These are phyloP conservation scores for Panaeolus cyanescens DNA, from an alignment of 768 basidiomycete species.

Conservation along the genomic window DNA sequence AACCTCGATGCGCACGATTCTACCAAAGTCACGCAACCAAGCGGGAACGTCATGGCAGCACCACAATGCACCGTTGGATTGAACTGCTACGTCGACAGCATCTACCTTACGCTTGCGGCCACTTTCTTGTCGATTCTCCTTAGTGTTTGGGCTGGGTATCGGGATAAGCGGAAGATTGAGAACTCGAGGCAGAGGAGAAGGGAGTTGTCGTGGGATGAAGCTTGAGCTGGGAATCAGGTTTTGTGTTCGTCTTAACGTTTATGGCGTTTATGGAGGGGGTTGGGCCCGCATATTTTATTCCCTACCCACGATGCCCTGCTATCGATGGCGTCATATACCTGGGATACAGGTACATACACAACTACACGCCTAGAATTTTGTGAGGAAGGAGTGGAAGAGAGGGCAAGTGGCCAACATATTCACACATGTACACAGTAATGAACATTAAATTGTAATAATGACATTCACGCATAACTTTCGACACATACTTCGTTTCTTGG, in stretches of 20 bases:
- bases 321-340: too few species aligned
- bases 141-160: conserved; percentile 52
- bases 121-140: conserved; percentile 47
- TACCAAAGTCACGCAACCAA: background rate
- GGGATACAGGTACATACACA: too few species aligned
- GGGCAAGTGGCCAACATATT: background rate
- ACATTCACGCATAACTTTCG: too few species aligned
- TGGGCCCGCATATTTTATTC: background rate
- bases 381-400: background rate
- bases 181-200: conserved; percentile 6
- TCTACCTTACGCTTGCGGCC: conserved; percentile 53
- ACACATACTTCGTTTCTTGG: background rate
- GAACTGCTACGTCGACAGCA: conserved; percentile 59
- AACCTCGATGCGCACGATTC: conserved; percentile 74
- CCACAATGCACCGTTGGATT: conserved; percentile 59
- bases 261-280: too few species aligned
- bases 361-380: too few species aligned
- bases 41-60: background rate
- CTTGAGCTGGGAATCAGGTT: too few species aligned
- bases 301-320: too few species aligned
- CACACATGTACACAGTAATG: background rate
- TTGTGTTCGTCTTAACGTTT: too few species aligned
- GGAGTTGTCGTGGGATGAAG: background rate
- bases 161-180: conserved; percentile 42
- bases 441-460: background rate